phyloP scores from a whole-genome alignment of 2,329 filamentous ascomycete species.

The Neobulgaria alba region DNA sequence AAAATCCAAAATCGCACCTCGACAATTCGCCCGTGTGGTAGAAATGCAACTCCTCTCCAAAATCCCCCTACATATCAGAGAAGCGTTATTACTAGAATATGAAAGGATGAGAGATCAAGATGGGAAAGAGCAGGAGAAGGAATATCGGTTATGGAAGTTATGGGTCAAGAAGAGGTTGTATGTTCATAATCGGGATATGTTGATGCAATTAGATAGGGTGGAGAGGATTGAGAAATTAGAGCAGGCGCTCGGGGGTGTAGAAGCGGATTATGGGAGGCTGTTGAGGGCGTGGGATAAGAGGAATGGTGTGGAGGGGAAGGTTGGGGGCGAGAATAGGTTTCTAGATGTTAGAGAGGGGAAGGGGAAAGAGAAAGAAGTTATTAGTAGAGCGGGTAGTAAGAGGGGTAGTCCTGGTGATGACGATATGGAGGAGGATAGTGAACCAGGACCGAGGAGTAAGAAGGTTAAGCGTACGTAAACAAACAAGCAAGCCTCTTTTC shows the following conservation, averaged over 20 bases:
- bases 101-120: constrained; percentile 31
- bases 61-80: constrained; percentile 48
- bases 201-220: constrained; percentile 58
- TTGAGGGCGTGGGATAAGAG: constrained; percentile 31
- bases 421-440: constrained; percentile 8
- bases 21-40: constrained; percentile 67
- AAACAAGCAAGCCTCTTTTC: no score
- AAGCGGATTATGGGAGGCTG: constrained; percentile 64
- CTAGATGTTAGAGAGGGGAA: constrained; percentile 17
- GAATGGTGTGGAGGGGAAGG: constrained; percentile 2
- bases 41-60: constrained; percentile 66
- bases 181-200: constrained; percentile 61
- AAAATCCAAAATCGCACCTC: constrained; percentile 60
- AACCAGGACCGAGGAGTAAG: constrained; percentile 21
- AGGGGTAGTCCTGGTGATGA: constrained; percentile 15
- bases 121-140: constrained; percentile 47
- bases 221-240: constrained; percentile 68
- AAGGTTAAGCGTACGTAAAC: constrained; percentile 14
- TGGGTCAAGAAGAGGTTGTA: constrained; percentile 72
- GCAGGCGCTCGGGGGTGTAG: constrained; percentile 57
- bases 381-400: constrained; percentile 19
- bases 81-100: constrained; percentile 35
- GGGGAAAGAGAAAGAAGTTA: constrained; percentile 10
- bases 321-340: constrained; percentile 1
- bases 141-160: constrained; percentile 63